phyloP scores from a whole-genome alignment of 2,329 filamentous ascomycete species.

The Botryotinia globosa region DNA sequence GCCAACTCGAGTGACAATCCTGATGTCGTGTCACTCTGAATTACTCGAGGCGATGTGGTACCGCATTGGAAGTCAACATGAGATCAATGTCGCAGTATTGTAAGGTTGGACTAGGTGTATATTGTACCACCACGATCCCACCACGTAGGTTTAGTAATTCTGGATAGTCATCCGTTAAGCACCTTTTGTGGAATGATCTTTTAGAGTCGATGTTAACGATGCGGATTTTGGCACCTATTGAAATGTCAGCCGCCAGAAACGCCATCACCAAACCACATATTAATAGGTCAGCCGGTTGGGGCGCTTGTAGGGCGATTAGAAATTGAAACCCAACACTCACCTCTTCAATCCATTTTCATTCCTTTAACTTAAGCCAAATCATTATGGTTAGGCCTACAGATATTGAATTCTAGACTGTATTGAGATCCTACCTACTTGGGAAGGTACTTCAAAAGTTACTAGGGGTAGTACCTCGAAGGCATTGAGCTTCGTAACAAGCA shows the following conservation, averaged over 20 bases:
- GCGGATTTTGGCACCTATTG: neutral
- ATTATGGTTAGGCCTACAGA: neutral
- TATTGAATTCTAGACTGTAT: neutral
- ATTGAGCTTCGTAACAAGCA: neutral
- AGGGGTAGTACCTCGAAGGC: neutral
- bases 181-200: neutral
- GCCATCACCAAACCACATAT: neutral
- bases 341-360: neutral
- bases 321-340: neutral
- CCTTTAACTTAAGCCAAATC: neutral
- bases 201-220: neutral
- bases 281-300: neutral
- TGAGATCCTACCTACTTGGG: conserved; percentile 9
- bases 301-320: neutral
- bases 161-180: neutral
- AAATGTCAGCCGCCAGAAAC: neutral
- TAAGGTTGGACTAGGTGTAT: neutral
- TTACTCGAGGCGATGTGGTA: conserved; percentile 13
- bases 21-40: conserved; percentile 17
- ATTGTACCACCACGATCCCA: neutral
- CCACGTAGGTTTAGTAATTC: neutral
- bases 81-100: conserved; percentile 13
- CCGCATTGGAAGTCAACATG: conserved; percentile 10
- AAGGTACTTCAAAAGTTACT: neutral
- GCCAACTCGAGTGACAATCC: neutral